Conservation (phyloP, 1,284 basidiomycete genomes). For the Gymnopus androsaceus region DNA sequence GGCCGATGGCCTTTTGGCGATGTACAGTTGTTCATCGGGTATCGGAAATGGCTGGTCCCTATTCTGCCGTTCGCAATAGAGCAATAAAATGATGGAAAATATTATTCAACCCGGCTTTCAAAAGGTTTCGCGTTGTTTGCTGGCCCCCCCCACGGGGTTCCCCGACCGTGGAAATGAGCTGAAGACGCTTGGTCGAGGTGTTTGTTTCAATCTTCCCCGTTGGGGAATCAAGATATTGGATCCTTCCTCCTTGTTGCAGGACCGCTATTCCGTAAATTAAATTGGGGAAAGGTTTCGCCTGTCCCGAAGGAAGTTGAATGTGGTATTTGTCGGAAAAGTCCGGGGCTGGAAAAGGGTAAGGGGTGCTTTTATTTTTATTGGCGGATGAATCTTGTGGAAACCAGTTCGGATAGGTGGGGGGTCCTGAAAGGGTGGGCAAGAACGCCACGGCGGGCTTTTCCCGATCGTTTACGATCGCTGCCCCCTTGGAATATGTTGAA, state of each 20-base stretch:
- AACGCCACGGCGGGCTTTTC: slow-evolving; percentile 64
- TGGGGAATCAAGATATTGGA: background rate
- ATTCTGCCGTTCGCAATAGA: slow-evolving; percentile 68
- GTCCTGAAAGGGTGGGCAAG: slow-evolving; percentile 65
- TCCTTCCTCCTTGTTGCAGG: slow-evolving; percentile 40
- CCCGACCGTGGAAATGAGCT: no score
- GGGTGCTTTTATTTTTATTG: slow-evolving; percentile 28
- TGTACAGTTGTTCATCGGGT: slow-evolving; percentile 83
- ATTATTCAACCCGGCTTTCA: slow-evolving; percentile 72
- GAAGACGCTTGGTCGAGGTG: slow-evolving; percentile 57
- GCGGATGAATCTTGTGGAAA: slow-evolving; percentile 13
- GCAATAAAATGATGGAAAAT: slow-evolving; percentile 73
- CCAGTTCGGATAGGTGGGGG: slow-evolving; percentile 54
- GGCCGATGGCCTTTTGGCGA: slow-evolving; percentile 74
- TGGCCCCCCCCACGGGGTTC: slow-evolving; percentile 67
- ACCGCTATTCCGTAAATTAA: slow-evolving; percentile 67
- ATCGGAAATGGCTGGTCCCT: slow-evolving; percentile 70
- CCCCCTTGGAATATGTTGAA: slow-evolving; percentile 24
- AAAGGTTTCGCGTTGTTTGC: slow-evolving; percentile 72
- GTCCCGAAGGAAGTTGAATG: slow-evolving; percentile 62
- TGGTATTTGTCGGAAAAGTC: slow-evolving; percentile 73
- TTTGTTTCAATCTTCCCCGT: slow-evolving; percentile 33
- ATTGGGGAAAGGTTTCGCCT: slow-evolving; percentile 73
- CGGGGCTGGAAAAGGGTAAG: slow-evolving; percentile 69
- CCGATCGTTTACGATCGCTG: slow-evolving; percentile 66